Conservation (phyloP, 805 yeast genomes). For the Myxozyma neotropica region DNA sequence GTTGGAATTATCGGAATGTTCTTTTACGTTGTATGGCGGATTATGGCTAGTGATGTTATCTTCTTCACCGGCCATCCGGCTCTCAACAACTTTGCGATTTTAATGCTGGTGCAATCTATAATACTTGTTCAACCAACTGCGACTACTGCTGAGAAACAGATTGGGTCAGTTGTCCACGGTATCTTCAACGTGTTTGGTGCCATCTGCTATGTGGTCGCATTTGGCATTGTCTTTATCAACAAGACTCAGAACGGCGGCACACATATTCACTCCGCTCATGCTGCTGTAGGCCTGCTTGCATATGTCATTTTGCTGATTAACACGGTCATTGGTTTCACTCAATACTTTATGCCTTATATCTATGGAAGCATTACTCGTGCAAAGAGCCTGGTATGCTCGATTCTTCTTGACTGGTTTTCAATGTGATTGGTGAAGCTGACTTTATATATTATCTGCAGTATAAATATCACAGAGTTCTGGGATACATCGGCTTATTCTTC, state of each 20-base stretch:
- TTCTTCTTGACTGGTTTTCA: not conserved
- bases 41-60: slow-evolving; percentile 25
- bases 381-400: slow-evolving; percentile 26
- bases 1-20: slow-evolving; percentile 19
- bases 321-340: slow-evolving; percentile 36
- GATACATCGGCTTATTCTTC: slow-evolving; percentile 32
- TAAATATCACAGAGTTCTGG: slow-evolving; percentile 39
- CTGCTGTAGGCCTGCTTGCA: slow-evolving; percentile 37
- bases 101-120: slow-evolving; percentile 37
- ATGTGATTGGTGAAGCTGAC: not conserved
- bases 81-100: slow-evolving; percentile 36
- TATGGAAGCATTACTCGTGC: slow-evolving; percentile 38
- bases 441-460: slow-evolving; percentile 17
- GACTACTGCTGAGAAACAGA: slow-evolving; percentile 33
- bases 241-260: slow-evolving; percentile 35
- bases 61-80: slow-evolving; percentile 41
- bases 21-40: slow-evolving; percentile 24
- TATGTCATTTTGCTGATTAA: slow-evolving; percentile 29
- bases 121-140: slow-evolving; percentile 37
- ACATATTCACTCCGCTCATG: slow-evolving; percentile 40
- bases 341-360: slow-evolving; percentile 38
- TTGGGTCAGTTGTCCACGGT: slow-evolving; percentile 39
- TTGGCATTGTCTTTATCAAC: slow-evolving; percentile 36
- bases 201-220: slow-evolving; percentile 30
- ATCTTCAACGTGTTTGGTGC: slow-evolving; percentile 33